These are phyloP conservation scores for Tricladium varicosporioides DNA, from an alignment of 2,329 filamentous ascomycete genomes.

Conservation along the genomic window DNA sequence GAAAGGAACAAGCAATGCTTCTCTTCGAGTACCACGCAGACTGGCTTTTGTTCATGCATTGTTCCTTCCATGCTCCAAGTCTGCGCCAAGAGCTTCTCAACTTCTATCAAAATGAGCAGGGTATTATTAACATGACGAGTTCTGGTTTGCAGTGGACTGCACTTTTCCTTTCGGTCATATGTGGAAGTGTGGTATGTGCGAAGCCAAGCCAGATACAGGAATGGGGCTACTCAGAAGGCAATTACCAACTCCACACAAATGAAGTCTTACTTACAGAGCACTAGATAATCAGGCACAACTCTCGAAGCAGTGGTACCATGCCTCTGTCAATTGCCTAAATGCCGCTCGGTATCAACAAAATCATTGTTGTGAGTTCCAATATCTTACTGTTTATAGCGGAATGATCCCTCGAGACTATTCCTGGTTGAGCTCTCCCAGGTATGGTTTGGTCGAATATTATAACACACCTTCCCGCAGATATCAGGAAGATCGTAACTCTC, in stretches of 20 bases:
- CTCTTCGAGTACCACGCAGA: constrained; percentile 19
- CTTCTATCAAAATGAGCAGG: constrained; percentile 37
- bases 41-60: constrained; percentile 22
- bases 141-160: constrained; percentile 45
- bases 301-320: constrained; percentile 45
- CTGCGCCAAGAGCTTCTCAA: constrained; percentile 39
- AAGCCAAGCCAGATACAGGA: constrained; percentile 33
- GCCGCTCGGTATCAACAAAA: constrained; percentile 44
- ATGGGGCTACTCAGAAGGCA: constrained; percentile 43
- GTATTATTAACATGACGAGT: constrained; percentile 33
- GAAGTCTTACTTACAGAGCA: neutral
- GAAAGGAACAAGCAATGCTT: constrained; percentile 13
- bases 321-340: constrained; percentile 44
- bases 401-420: no score
- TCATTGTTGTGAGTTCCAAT: constrained; percentile 32
- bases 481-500: neutral
- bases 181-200: constrained; percentile 42
- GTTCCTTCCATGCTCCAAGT: constrained; percentile 28
- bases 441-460: no score
- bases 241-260: neutral
- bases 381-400: no score
- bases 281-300: constrained; percentile 40
- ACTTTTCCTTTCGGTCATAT: constrained; percentile 44
- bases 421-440: no score
- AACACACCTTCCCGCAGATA: no score